Evolutionary conservation across 495 filamentous ascomycete genomes (phyloP).

Genomic region (Chaetomidium leptoderma): DNA sequence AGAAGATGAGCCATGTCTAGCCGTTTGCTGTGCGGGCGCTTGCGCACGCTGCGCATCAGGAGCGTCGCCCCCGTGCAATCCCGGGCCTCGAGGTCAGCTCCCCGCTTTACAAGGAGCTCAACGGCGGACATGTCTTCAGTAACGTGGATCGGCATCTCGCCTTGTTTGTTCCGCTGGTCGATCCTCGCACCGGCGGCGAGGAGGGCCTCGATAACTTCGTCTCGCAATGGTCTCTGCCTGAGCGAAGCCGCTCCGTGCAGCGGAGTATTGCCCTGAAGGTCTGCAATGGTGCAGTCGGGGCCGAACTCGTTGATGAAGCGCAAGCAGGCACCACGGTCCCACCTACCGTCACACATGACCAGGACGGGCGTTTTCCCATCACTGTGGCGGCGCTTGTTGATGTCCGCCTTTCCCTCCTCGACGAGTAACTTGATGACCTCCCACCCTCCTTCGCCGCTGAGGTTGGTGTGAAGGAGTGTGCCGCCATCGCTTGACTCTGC

Average conservation of each 20-base stretch:
- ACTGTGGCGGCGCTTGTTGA: slow-evolving; percentile 19
- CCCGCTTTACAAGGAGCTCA: slow-evolving; percentile 11
- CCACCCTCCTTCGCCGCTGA: slow-evolving; percentile 10
- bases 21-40: neutral
- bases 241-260: slow-evolving; percentile 9
- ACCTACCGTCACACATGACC: neutral
- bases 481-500: slow-evolving; percentile 15
- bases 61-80: slow-evolving; percentile 22
- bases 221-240: neutral
- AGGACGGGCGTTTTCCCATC: slow-evolving; percentile 22
- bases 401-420: slow-evolving; percentile 19
- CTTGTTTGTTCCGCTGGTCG: slow-evolving; percentile 8
- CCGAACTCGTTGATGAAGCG: slow-evolving; percentile 13
- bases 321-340: neutral
- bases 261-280: slow-evolving; percentile 19
- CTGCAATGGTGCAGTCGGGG: slow-evolving; percentile 21
- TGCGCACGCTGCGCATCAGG: slow-evolving; percentile 2
- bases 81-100: slow-evolving; percentile 23
- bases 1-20: slow-evolving; percentile 2
- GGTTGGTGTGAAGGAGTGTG: slow-evolving; percentile 17
- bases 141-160: slow-evolving; percentile 13
- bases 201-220: neutral
- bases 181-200: slow-evolving; percentile 9
- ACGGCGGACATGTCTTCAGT: neutral
- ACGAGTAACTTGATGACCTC: slow-evolving; percentile 20